A percentile compares a stretch with the other conserved stretches of the same genome.
These are phyloP conservation scores for Candida nonsorbophila DNA, from an alignment of 805 yeast genomes.

Conservation along the genomic window DNA sequence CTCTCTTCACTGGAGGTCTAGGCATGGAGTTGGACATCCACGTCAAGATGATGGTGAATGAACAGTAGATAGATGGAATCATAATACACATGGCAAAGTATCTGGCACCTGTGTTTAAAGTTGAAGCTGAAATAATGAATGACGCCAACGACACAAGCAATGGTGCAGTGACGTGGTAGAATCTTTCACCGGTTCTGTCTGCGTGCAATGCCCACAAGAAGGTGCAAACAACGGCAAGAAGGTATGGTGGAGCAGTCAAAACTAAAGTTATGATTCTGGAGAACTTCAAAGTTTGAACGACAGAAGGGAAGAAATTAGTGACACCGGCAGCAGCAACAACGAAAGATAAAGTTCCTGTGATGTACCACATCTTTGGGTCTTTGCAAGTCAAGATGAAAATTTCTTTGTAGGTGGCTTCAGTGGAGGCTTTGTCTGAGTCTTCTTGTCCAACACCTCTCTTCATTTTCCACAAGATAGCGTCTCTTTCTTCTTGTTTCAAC, in stretches of 20 bases:
- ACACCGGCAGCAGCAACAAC: conserved; percentile 58
- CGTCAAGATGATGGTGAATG: conserved; percentile 47
- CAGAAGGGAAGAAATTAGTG: conserved; percentile 57
- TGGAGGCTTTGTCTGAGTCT: conserved; percentile 29
- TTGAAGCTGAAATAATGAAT: conserved; percentile 45
- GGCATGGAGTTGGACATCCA: conserved; percentile 56
- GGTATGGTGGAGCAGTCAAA: conserved; percentile 57
- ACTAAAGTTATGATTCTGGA: conserved; percentile 45
- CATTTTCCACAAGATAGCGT: conserved; percentile 36
- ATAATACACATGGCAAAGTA: conserved; percentile 57
- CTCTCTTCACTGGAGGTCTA: conserved; percentile 56
- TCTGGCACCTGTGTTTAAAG: conserved; percentile 51
- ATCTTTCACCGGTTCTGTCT: conserved; percentile 51
- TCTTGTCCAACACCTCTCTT: conserved; percentile 34
- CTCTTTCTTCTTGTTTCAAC: conserved; percentile 41
- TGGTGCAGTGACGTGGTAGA: conserved; percentile 44
- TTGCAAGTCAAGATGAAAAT: conserved; percentile 30
- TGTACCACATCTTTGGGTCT: conserved; percentile 44
- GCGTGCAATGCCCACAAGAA: conserved; percentile 53
- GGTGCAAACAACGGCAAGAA: conserved; percentile 46
- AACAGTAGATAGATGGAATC: conserved; percentile 52
- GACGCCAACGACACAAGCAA: conserved; percentile 37
- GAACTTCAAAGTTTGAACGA: conserved; percentile 52
- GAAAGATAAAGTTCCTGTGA: conserved; percentile 39
- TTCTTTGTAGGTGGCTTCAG: conserved; percentile 27